A percentile compares a stretch with the other conserved stretches of the same genome.
phyloP scores from a whole-genome alignment of 192 early-diverging fungal species.

The Obelidium mucronatum region DNA sequence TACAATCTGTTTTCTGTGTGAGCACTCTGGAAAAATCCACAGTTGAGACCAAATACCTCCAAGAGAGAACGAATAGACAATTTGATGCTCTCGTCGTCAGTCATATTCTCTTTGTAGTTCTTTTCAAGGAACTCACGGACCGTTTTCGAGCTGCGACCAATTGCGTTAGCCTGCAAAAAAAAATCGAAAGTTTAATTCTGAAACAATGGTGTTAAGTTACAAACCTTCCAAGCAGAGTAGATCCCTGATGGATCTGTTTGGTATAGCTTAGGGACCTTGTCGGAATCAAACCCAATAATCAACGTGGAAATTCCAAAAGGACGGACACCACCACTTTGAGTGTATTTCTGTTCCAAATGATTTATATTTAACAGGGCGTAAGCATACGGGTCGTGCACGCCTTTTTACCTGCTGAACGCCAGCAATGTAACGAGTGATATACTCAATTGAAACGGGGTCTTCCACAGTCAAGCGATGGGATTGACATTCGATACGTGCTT shows the following conservation, averaged over 20 bases:
- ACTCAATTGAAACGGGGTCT: slow-evolving; percentile 96
- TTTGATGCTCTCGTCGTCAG: slow-evolving; percentile 84
- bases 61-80: slow-evolving; percentile 90
- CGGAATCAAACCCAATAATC: slow-evolving; percentile 89
- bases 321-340: slow-evolving; percentile 97
- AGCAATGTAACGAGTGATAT: slow-evolving; percentile 97
- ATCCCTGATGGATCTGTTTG: slow-evolving; percentile 99
- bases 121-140: slow-evolving; percentile 99
- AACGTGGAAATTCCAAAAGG: slow-evolving; percentile 98
- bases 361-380: too few species aligned
- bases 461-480: slow-evolving; percentile 96
- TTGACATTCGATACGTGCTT: slow-evolving; percentile 97
- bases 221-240: slow-evolving; percentile 93
- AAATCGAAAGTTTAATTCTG: neutral
- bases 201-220: neutral
- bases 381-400: neutral
- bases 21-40: neutral
- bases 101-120: slow-evolving; percentile 90
- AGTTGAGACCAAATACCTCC: slow-evolving; percentile 69
- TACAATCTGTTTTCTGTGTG: slow-evolving; percentile 70
- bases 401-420: slow-evolving; percentile 87
- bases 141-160: slow-evolving; percentile 96
- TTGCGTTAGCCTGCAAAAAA: slow-evolving; percentile 83
- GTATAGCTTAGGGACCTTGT: slow-evolving; percentile 87
- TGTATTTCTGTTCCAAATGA: slow-evolving; percentile 97